Percentiles rank a stretch among this genome's conserved stretches.
phyloP scores from a whole-genome alignment of 192 early-diverging fungal species.

The Umbelopsis sp. region DNA sequence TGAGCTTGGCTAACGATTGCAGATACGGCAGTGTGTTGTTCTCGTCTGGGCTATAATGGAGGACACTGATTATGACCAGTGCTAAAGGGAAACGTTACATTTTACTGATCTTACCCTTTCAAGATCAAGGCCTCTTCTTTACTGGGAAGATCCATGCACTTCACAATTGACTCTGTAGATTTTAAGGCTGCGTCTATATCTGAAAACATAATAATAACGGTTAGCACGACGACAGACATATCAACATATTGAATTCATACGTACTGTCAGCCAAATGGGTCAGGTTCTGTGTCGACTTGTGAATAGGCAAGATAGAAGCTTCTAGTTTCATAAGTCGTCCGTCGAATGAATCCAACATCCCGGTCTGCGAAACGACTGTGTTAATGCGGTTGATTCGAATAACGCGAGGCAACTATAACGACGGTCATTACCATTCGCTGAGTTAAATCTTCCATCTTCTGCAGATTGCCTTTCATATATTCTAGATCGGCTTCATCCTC shows the following conservation, averaged over 20 bases:
- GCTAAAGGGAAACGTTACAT: no score
- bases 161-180: constrained; percentile 59
- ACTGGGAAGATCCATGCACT: constrained; percentile 67
- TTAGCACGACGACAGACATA: neutral
- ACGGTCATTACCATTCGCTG: constrained; percentile 47
- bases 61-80: neutral
- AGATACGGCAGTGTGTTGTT: constrained; percentile 60
- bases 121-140: constrained; percentile 67
- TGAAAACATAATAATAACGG: constrained; percentile 22
- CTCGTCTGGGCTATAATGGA: constrained; percentile 48
- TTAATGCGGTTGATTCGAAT: neutral
- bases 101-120: constrained; percentile 52
- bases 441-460: constrained; percentile 48
- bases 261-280: constrained; percentile 75
- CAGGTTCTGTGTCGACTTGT: constrained; percentile 71
- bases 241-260: constrained; percentile 43
- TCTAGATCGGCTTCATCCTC: constrained; percentile 55
- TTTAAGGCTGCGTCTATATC: constrained; percentile 70
- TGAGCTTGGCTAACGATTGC: constrained; percentile 57
- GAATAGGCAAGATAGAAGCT: constrained; percentile 79
- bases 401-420: neutral
- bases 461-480: constrained; percentile 52
- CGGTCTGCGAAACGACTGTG: constrained; percentile 42
- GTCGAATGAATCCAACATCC: constrained; percentile 78
- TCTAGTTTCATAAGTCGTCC: constrained; percentile 70